Conservation (phyloP, 2,329 filamentous ascomycete species). For the Diaporthe citriasiana region DNA sequence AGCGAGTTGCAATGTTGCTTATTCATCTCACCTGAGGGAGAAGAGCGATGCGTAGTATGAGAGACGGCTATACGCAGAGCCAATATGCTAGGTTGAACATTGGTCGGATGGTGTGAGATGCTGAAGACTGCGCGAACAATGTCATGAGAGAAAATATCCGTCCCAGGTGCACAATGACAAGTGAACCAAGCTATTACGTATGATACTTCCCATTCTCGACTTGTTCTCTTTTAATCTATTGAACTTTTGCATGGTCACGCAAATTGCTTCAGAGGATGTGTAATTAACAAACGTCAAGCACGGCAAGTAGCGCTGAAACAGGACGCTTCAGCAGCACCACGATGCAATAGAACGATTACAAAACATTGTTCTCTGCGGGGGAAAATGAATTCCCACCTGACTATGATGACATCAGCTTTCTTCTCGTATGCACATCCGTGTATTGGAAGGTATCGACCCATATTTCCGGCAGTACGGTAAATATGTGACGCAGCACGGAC, state of each 20-base stretch:
- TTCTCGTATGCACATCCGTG: neutral
- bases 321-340: neutral
- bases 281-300: neutral
- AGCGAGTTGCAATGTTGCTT: neutral
- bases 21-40: neutral
- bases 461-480: constrained; percentile 3
- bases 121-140: neutral
- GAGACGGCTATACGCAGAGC: neutral
- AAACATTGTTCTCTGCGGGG: neutral
- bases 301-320: neutral
- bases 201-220: neutral
- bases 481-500: constrained; percentile 27
- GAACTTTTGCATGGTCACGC: neutral
- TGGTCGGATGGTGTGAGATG: too few relatives aligned
- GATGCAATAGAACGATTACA: neutral
- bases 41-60: neutral
- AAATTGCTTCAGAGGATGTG: neutral
- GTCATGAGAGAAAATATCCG: neutral
- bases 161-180: neutral
- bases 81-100: neutral
- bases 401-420: neutral
- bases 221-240: neutral
- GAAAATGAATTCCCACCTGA: neutral
- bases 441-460: neutral
- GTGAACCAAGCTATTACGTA: neutral